Percentiles rank a stretch among this genome's conserved stretches.
These are phyloP conservation scores for Holtermannia corniformis DNA, from an alignment of 768 basidiomycete species.

Conservation along the genomic window DNA sequence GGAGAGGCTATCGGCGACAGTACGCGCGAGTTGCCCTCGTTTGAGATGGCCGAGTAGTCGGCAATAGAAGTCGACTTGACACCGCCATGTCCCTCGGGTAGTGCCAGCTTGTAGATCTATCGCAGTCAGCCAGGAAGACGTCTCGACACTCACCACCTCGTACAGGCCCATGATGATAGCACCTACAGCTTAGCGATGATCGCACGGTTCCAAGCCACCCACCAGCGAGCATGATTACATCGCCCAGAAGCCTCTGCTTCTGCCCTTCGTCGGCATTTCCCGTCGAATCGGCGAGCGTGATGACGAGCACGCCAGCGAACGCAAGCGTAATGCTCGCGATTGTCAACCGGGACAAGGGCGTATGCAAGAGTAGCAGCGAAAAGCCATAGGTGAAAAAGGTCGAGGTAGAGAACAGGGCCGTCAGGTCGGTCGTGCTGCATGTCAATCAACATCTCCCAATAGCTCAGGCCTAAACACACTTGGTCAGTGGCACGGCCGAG, in stretches of 20 bases:
- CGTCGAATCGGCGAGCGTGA: conserved; percentile 58
- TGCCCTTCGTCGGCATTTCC: conserved; percentile 42
- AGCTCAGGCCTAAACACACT: conserved; percentile 5
- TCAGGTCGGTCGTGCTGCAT: conserved; percentile 70
- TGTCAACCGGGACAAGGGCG: conserved; percentile 59
- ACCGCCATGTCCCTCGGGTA: conserved; percentile 35
- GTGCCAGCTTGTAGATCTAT: conserved; percentile 33
- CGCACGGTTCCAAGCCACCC: conserved; percentile 8
- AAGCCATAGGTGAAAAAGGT: conserved; percentile 87
- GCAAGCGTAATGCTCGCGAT: conserved; percentile 70
- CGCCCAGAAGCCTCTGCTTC: conserved; percentile 22
- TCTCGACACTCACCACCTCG: conserved; percentile 20
- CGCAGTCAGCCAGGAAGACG: not conserved
- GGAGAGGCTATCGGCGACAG: not conserved
- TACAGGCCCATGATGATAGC: conserved; percentile 38
- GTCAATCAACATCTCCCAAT: conserved; percentile 13
- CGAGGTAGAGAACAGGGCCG: conserved; percentile 74
- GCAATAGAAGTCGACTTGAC: conserved; percentile 4
- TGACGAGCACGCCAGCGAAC: conserved; percentile 64
- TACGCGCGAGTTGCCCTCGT: too few species aligned
- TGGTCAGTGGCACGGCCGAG: conserved; percentile 6
- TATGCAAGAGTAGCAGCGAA: conserved; percentile 47
- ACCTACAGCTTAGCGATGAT: conserved; percentile 18
- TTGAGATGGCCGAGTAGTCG: not conserved
- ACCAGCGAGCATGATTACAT: conserved; percentile 38